Conservation (phyloP, 2,329 filamentous ascomycete genomes). For the Helotiales sp. region DNA sequence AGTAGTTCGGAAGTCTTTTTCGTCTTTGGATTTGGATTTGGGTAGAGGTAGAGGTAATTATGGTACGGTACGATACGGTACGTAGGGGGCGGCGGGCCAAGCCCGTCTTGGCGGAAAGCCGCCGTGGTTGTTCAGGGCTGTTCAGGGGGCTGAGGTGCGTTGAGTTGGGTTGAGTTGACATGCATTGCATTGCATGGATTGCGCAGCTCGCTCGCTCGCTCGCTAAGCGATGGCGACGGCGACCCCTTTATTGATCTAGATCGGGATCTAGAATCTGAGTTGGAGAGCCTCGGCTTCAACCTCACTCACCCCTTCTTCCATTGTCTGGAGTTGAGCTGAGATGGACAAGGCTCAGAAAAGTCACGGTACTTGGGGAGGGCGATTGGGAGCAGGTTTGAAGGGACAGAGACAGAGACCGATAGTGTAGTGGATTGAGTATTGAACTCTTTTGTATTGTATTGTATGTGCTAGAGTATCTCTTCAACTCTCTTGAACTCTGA, state of each 20-base stretch:
- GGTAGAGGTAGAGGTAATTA: too few relatives aligned
- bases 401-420: too few relatives aligned
- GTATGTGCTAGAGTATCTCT: not conserved
- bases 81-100: not conserved
- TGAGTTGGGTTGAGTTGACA: not conserved
- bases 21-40: too few relatives aligned
- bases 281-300: not conserved
- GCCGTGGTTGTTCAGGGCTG: not conserved
- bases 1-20: too few relatives aligned
- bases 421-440: not conserved
- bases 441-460: slow-evolving; percentile 5
- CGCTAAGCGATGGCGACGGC: slow-evolving; percentile 1
- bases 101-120: not conserved
- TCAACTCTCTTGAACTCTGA: not conserved
- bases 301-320: not conserved
- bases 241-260: not conserved
- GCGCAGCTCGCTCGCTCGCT: too few relatives aligned
- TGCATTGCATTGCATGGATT: too few relatives aligned
- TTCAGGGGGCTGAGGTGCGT: slow-evolving; percentile 9
- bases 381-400: not conserved
- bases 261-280: not conserved
- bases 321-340: not conserved
- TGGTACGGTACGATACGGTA: too few relatives aligned
- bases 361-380: not conserved
- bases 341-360: not conserved